phyloP scores from a whole-genome alignment of 805 yeast genomes.

The Lachancea meyersii region DNA sequence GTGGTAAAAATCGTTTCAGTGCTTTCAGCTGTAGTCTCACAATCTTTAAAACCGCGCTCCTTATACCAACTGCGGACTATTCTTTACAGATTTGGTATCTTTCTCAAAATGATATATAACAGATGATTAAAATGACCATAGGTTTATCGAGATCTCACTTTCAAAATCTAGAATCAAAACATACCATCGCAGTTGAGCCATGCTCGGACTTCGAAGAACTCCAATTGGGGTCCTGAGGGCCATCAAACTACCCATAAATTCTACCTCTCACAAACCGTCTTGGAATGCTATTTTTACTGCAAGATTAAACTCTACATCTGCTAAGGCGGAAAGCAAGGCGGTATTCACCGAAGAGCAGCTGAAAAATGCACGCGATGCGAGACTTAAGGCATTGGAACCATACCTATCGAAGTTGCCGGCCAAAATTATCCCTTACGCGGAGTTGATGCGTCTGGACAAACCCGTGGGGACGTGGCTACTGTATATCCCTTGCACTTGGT shows the following conservation, averaged over 20 bases:
- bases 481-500: constrained; percentile 85
- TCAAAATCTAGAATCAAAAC: no score
- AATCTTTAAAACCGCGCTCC: no score
- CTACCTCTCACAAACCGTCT: not conserved
- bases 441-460: constrained; percentile 82
- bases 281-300: not conserved
- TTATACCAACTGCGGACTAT: no score
- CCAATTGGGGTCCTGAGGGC: not conserved
- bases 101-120: no score
- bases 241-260: not conserved
- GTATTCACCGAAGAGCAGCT: constrained; percentile 28
- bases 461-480: constrained; percentile 93
- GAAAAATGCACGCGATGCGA: constrained; percentile 41
- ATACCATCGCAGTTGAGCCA: not conserved
- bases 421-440: constrained; percentile 82
- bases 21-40: no score
- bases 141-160: no score
- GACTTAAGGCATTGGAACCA: constrained; percentile 45
- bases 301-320: not conserved
- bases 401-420: constrained; percentile 60
- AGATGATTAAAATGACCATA: no score
- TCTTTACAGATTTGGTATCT: no score
- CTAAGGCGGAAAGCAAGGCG: not conserved
- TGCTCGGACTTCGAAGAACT: not conserved
- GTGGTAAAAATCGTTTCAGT: no score